A percentile compares a stretch with the other conserved stretches of the same genome.
Evolutionary conservation across 495 filamentous ascomycete genomes (phyloP).

Genomic region (Parathielavia hyrcaniae): DNA sequence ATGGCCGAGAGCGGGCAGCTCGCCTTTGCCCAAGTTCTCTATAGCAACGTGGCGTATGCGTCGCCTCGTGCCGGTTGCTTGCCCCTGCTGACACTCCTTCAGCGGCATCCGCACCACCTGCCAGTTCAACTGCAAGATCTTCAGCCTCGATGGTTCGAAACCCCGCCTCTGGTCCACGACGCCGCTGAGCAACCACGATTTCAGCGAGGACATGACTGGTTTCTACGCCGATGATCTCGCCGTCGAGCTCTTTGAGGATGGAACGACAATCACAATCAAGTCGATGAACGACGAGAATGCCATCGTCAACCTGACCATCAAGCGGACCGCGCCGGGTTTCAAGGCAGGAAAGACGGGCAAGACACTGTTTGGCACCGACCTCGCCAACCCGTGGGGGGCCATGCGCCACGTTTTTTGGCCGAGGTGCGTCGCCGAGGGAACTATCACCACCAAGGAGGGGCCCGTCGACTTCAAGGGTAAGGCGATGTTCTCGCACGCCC

Average conservation of each 20-base stretch:
- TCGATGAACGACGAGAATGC: slow-evolving; percentile 69
- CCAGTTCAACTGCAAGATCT: slow-evolving; percentile 89
- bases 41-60: slow-evolving; percentile 92
- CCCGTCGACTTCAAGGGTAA: slow-evolving; percentile 76
- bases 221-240: slow-evolving; percentile 82
- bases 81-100: slow-evolving; percentile 31
- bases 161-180: slow-evolving; percentile 77
- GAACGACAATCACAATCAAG: slow-evolving; percentile 73
- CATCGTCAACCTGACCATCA: slow-evolving; percentile 78
- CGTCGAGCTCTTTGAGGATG: slow-evolving; percentile 76
- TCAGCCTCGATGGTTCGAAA: slow-evolving; percentile 59
- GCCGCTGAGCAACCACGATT: slow-evolving; percentile 65
- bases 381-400: slow-evolving; percentile 76
- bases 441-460: slow-evolving; percentile 73
- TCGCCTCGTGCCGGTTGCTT: background rate
- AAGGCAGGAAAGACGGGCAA: slow-evolving; percentile 81
- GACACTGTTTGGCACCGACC: slow-evolving; percentile 77
- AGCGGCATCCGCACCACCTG: slow-evolving; percentile 85
- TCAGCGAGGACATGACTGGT: slow-evolving; percentile 71
- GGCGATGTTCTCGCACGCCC: slow-evolving; percentile 69
- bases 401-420: slow-evolving; percentile 95
- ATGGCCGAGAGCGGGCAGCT: slow-evolving; percentile 70
- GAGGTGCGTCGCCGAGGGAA: slow-evolving; percentile 70
- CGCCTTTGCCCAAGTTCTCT: slow-evolving; percentile 84
- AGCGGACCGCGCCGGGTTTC: slow-evolving; percentile 70